Conservation (phyloP, 225 moss, liverwort and hornwort species). For the Anthoceros angustus region DNA sequence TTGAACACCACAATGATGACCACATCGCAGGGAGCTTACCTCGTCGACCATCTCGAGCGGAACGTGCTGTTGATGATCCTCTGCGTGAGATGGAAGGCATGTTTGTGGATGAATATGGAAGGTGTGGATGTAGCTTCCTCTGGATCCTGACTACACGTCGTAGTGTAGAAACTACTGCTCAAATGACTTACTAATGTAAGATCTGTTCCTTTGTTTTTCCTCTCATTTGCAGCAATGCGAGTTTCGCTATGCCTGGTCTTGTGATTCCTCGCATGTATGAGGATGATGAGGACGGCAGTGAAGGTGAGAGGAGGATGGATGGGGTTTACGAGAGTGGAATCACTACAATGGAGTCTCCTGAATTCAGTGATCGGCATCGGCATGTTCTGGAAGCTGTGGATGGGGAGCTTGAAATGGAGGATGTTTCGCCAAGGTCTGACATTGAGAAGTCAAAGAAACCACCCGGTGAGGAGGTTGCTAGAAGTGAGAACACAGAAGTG, state of each 20-base stretch:
- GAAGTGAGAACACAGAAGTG: not conserved
- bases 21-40: slow-evolving; percentile 51
- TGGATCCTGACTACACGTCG: not conserved
- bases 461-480: slow-evolving; percentile 8
- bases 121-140: slow-evolving; percentile 23
- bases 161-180: not conserved
- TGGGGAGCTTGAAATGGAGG: slow-evolving; percentile 98
- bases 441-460: slow-evolving; percentile 17
- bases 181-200: slow-evolving; percentile 1
- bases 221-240: slow-evolving; percentile 75
- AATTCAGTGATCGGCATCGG: slow-evolving; percentile 48
- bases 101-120: slow-evolving; percentile 98
- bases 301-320: slow-evolving; percentile 26
- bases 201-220: slow-evolving; percentile 7
- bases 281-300: slow-evolving; percentile 73
- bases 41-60: slow-evolving; percentile 79
- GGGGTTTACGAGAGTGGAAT: slow-evolving; percentile 13
- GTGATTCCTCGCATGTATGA: slow-evolving; percentile 75
- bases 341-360: slow-evolving; percentile 5
- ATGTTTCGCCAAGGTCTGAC: slow-evolving; percentile 79
- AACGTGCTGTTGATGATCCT: slow-evolving; percentile 97
- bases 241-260: slow-evolving; percentile 71
- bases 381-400: slow-evolving; percentile 94
- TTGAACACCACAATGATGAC: slow-evolving; percentile 83
- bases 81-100: slow-evolving; percentile 98